Evolutionary conservation across 2,329 filamentous ascomycete genomes (phyloP), one percentile per base, ranked within the genome.

Genomic region (Colletotrichum sojae): DNA sequence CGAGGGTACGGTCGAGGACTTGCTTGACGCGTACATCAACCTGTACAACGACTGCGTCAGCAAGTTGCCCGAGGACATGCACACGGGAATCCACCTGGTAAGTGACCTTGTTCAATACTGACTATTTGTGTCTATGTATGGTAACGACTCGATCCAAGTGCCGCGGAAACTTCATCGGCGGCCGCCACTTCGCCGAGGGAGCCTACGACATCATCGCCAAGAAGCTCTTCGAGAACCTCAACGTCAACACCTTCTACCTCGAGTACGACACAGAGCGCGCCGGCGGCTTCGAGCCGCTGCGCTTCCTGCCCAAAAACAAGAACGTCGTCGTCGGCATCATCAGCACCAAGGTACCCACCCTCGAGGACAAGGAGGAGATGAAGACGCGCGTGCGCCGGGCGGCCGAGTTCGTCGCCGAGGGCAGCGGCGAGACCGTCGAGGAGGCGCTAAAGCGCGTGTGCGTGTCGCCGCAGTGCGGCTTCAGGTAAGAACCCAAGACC

Each of bases 41-140:
- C 88, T 93, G 72, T 94, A 94, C 84, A 94, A 94, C 78, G 90
- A 92, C 78, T 89, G 86, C 75, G 85, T 93, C 75, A 82, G 84
- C 74, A 86, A 88, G 74, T 82, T 89, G 0, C 91, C 92, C 0
- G 78, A 83, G 2, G 92, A 94, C 76, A 88, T 94, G 84, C 92
- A 94, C 79, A 86, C 93, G 3, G 92, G 92, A 53, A 90, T 95
- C 16, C 93, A 95, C 76, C 83, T 94, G 59, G 43, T 46, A 16
- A 46, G 43, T 18, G 16, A 9, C 16, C 10, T 46, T 3, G 43
- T n/a, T 5, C 43, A 18, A 18, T 8, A 18, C 18, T n/a, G 16
- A 8, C 15, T 4, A 5, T 5, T 18, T 1, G 18, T 5, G 3
- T n/a, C 16, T 3, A 0, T 8, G 9, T 16, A 16, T 9, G 43